Evolutionary conservation across 257 asterid species (phyloP), one percentile per base, ranked within the genome.

Genomic region (Coffea canephora): DNA sequence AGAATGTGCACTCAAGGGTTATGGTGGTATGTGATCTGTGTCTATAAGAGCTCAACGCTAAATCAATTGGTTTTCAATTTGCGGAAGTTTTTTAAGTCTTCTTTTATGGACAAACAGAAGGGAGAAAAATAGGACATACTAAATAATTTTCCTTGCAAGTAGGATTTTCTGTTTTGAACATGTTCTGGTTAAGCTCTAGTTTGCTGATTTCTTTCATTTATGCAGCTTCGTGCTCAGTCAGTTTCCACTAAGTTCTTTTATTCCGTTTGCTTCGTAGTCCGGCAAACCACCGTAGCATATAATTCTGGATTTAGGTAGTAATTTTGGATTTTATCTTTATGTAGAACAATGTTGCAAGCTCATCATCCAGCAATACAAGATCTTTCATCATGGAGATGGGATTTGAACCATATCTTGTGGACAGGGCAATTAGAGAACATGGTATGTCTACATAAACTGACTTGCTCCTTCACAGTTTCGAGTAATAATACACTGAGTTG

Each of bases 301-400:
- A 8, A 52, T 50, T 79, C 72, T 62, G 59, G 48, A 54, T 66
- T 69, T 71, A 16, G 73, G 54, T 73, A 80, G 76, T 75, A 59
- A 62, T 59, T n/a, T 31, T 72, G 15, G 64, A 78, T 62, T 79
- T 71, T 75, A 8, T 69, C 25, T 79, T 45, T 75, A 69, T 85
- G 70, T 66, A 95, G 98, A 92, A 85, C 64, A 74, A 89, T 81
- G 88, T 82, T 78, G 94, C 94, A 57, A 91, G 97, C 88, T 91
- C 99, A 71, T 95, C 99, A 8, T 83, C 90, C 50, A 88, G 82
- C 83, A 87, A 79, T 78, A 54, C 91, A 72, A 91, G 96, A 81
- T 86, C 95, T 68, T 87, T 95, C 57, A 90, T 95, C 83, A 84
- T 93, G 52, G 96, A 91, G 71, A 95, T 95, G 98, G 99, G 99